These are phyloP conservation scores for Blastobotrys buckinghamii DNA, from an alignment of 1,139 yeast species.

Conservation along the genomic window DNA sequence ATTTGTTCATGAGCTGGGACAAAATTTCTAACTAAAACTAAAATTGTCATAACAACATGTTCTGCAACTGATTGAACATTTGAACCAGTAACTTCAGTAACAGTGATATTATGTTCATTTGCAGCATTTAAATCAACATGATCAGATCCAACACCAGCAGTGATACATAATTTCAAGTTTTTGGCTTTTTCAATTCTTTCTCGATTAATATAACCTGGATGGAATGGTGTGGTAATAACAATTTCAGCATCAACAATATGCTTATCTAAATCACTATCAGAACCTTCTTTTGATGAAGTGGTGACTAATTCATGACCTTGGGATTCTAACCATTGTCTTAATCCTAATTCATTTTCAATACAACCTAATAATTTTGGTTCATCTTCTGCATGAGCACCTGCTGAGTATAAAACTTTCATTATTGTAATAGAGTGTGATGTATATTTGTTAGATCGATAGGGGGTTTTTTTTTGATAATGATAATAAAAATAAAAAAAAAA, in stretches of 20 bases:
- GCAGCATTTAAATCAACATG: conserved; percentile 74
- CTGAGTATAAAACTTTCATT: conserved; percentile 31
- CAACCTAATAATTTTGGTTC: conserved; percentile 62
- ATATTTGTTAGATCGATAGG: neutral
- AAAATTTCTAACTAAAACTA: conserved; percentile 67
- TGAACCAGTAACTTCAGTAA: conserved; percentile 77
- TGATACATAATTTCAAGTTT: conserved; percentile 64
- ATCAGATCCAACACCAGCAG: conserved; percentile 85
- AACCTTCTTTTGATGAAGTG: conserved; percentile 69
- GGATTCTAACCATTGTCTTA: conserved; percentile 56
- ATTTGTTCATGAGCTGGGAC: conserved; percentile 75
- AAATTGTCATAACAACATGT: conserved; percentile 71
- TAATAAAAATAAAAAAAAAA: neutral
- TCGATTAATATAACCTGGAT: conserved; percentile 68
- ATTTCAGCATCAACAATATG: conserved; percentile 67
- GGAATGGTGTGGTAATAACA: conserved; percentile 78
- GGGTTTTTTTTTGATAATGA: neutral
- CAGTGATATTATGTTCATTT: conserved; percentile 56
- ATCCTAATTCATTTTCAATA: conserved; percentile 70
- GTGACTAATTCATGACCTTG: conserved; percentile 65
- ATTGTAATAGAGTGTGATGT: neutral
- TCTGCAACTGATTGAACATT: conserved; percentile 79
- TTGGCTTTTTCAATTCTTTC: conserved; percentile 66
- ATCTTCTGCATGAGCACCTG: conserved; percentile 48
- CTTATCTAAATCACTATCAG: conserved; percentile 51